Evolutionary conservation across 106 monocot genomes (phyloP), one percentile per base, ranked within the genome.

Genomic region (Acorus calamus): DNA sequence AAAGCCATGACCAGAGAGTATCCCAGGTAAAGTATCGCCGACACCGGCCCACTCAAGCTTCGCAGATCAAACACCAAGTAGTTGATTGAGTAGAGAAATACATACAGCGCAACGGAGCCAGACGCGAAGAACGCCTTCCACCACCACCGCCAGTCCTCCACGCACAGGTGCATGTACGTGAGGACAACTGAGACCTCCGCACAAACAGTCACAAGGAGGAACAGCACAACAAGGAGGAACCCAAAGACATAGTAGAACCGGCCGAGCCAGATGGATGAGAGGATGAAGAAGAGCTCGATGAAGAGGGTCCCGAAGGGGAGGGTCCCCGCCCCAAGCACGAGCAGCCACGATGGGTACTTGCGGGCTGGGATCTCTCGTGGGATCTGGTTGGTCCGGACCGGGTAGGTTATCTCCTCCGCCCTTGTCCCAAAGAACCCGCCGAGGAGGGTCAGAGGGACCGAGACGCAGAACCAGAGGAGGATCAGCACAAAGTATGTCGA

Each of bases 91-190:
- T 86, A 86, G 0, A 86, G 63, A 62, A 86, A 82, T 41, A 86
- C 82, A 64, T 86, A 86, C 43, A 86, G 57, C 3, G 86, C 79
- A 44, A 82, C 86, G 2, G 82, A 82, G 6, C 82, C 86, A 42
- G 82, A 82, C 4, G 86, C 82, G 61, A 74, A 82, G 76, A 86
- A 86, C 52, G 82, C 66, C 53, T 86, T 86, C 86, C 86, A 86
- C 86, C 86, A 86, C 86, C 86, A 86, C 70, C 76, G 82, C 81
- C 79, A 86, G 67, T 86, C 79, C 73, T 82, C 86, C 61, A 86
- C 82, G 13, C 86, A 82, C 7, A 86, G 81, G 65, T 79, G 79
- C 86, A 86, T 86, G 57, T 82, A 86, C 4, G 86, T 86, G 44
- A 86, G 71, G n/a, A 86, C 82, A 4, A 82, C 82, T 12, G 86